These are phyloP conservation scores for Nosema granulosis DNA, from an alignment of 371 early-diverging fungal species.

Conservation along the genomic window DNA sequence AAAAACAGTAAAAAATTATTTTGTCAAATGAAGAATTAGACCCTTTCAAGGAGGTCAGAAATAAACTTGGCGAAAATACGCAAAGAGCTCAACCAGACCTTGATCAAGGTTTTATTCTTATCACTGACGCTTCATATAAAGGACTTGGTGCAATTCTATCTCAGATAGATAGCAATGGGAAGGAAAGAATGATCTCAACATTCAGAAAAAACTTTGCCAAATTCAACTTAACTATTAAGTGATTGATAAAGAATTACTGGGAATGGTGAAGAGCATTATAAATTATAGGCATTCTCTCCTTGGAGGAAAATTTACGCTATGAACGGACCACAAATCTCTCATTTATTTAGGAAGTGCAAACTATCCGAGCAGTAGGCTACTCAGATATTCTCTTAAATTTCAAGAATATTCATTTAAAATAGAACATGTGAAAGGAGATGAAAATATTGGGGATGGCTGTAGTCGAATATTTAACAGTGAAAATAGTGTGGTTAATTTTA, in stretches of 20 bases:
- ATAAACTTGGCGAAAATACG: not conserved
- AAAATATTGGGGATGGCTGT: too few species aligned
- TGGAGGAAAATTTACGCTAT: not conserved
- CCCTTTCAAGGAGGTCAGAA: too few species aligned
- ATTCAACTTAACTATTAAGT: too few species aligned
- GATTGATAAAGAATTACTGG: conserved; percentile 13
- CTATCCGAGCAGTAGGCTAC: too few species aligned
- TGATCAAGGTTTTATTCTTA: not conserved
- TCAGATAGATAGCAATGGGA: not conserved
- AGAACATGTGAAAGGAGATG: too few species aligned
- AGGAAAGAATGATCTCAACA: not conserved
- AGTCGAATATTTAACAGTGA: too few species aligned
- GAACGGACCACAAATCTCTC: too few species aligned
- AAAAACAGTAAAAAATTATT: too few species aligned
- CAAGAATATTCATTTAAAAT: too few species aligned
- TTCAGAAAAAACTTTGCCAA: not conserved
- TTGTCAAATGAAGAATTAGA: too few species aligned
- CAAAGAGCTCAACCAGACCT: not conserved
- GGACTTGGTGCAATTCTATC: not conserved
- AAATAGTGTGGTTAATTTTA: not conserved
- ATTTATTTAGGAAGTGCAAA: too few species aligned
- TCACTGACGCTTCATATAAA: not conserved
- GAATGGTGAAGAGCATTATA: not conserved
- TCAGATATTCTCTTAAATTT: too few species aligned
- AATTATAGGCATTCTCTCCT: not conserved